A percentile compares a stretch with the other conserved stretches of the same genome.
These are phyloP conservation scores for Boechera retrofracta DNA, from an alignment of 345 rosid genomes.

Conservation along the genomic window DNA sequence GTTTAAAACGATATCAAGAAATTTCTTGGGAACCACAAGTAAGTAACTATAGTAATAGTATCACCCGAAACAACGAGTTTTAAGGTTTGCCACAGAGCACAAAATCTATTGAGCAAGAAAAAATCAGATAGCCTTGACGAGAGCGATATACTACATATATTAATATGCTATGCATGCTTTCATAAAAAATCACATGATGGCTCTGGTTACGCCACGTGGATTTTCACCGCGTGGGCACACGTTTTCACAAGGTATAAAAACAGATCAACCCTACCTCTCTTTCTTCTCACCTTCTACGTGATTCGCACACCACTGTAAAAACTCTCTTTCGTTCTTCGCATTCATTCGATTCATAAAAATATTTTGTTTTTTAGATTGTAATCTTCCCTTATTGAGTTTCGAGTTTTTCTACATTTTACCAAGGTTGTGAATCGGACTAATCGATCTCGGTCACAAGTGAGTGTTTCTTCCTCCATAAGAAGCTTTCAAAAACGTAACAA, in stretches of 20 bases:
- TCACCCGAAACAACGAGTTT: conserved; percentile 19
- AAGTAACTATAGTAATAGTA: not conserved
- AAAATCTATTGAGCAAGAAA: conserved; percentile 20
- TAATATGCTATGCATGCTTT: not conserved
- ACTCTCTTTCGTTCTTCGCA: conserved; percentile 34
- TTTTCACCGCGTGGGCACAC: conserved; percentile 6
- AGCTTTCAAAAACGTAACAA: not conserved
- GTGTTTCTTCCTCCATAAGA: conserved; percentile 4
- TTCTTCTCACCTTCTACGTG: conserved; percentile 12
- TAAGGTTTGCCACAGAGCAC: conserved; percentile 23
- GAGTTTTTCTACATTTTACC: conserved; percentile 37
- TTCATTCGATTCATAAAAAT: conserved; percentile 31
- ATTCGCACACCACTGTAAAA: conserved; percentile 44
- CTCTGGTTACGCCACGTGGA: conserved; percentile 25
- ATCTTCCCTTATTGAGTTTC: conserved; percentile 17
- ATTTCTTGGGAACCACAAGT: not conserved
- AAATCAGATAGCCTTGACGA: not conserved
- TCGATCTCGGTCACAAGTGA: conserved; percentile 37
- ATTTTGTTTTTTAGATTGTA: not conserved
- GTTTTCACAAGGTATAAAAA: conserved; percentile 22
- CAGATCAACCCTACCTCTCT: conserved; percentile 8
- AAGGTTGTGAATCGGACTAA: conserved; percentile 35
- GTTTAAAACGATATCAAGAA: conserved; percentile 8
- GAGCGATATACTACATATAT: not conserved
- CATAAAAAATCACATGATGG: not conserved